Base-by-base conservation (phyloP, 805 yeast species). In the Yarrowia sp. region DNA sequence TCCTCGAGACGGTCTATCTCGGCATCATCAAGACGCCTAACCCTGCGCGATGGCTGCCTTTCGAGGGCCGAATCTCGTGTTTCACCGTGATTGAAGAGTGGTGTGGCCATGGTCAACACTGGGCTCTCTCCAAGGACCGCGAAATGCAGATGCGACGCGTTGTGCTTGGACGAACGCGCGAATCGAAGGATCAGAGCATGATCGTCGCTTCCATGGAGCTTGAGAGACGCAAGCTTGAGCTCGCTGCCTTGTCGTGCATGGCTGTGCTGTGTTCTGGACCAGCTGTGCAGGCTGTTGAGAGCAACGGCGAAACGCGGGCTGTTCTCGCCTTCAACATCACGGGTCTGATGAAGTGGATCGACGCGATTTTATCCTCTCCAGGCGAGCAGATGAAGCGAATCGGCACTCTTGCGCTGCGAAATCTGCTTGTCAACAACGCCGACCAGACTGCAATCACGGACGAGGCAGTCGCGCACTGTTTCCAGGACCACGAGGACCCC, bases 31-130 rank as follows among this genome's bases (percentile, higher is more conserved):
- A 60, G 49, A 68, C 64, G 35, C 73, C 71, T n/a, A 73, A 74
- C 16, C 77, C 81, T 1, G 60, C 68, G 3, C 76, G 78, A 38
- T 85, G 92, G 83, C 76, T 92, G n/a, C 93, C 96, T 1, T 91
- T 92, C 71, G 90, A 86, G 66, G 93, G 91, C 2, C 78, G 97
- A 60, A 84, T 88, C 29, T 87, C 89, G 2, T 88, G 96, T 65
- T 92, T 90, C 75, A 83, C 85, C 47, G 87, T 83, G 68, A 76
- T 94, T 62, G 92, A 88, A 66, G 96, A 90, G 71, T 94, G 99
- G 99, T 91, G 97, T 72, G 96, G 96, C 0, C 84, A 83, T 72
- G 97, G 98, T 2, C 85, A 83, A 59, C 77, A 84, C 22, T 79
- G 83, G 8, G 70, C 77, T 0, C 69, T 85, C 1, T 82, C 90